phyloP scores from a whole-genome alignment of 2,329 filamentous ascomycete species.

The Fusarium graminum region DNA sequence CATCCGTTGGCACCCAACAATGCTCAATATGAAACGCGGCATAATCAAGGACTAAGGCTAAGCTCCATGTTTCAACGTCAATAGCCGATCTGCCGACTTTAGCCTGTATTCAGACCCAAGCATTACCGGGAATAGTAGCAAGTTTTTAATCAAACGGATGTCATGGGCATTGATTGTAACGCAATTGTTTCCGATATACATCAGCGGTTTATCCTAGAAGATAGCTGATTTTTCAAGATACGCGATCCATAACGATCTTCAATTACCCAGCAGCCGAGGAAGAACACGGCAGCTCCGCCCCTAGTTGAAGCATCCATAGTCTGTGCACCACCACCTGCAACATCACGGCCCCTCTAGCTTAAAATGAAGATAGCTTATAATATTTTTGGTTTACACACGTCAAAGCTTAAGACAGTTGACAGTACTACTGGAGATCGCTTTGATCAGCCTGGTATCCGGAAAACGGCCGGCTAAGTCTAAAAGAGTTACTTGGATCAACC shows the following conservation, averaged over 20 bases:
- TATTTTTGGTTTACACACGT: neutral
- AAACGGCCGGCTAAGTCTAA: neutral
- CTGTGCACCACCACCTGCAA: neutral
- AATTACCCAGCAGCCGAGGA: neutral
- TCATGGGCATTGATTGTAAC: neutral
- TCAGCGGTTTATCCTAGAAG: neutral
- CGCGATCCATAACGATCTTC: neutral
- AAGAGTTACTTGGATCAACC: neutral
- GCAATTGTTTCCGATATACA: neutral
- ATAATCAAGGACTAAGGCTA: slow-evolving; percentile 10
- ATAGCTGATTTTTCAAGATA: neutral
- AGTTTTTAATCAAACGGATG: neutral
- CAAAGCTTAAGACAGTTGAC: neutral
- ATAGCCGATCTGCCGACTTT: neutral
- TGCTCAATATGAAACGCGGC: slow-evolving; percentile 17
- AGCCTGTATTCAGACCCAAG: slow-evolving; percentile 17
- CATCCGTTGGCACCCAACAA: neutral
- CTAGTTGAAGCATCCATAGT: neutral
- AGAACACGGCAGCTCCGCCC: neutral
- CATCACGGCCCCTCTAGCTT: neutral
- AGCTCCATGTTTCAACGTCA: slow-evolving; percentile 18
- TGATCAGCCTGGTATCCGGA: neutral
- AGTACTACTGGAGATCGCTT: neutral
- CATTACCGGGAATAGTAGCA: neutral
- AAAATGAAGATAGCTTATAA: neutral